These are phyloP conservation scores for Alternaria ethzedia DNA, from an alignment of 2,329 filamentous ascomycete species.

Conservation along the genomic window DNA sequence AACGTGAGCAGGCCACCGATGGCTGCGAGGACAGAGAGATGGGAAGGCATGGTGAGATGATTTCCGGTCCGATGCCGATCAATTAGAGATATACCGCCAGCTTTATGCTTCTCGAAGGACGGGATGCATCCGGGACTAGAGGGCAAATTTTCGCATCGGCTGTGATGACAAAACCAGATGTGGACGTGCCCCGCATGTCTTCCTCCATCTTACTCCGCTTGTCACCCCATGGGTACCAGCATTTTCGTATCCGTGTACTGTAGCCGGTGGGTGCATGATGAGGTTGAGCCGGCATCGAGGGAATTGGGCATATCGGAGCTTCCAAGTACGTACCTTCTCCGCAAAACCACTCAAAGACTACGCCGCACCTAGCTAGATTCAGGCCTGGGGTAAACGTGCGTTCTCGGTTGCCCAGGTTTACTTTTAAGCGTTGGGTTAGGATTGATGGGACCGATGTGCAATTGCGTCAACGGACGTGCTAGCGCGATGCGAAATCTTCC, in stretches of 20 bases:
- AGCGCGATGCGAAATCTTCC: not conserved
- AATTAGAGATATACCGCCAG: not conserved
- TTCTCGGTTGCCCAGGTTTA: not conserved
- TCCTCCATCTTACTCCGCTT: not conserved
- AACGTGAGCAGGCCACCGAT: not conserved
- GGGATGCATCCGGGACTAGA: not conserved
- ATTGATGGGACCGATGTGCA: not conserved
- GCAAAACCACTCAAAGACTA: not conserved
- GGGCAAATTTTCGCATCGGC: not conserved
- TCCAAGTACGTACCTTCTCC: not conserved
- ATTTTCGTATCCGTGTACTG: not conserved
- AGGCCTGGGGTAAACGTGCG: not conserved
- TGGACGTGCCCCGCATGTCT: not conserved
- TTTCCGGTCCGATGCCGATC: not conserved
- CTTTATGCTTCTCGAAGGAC: not conserved
- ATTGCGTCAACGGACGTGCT: not conserved
- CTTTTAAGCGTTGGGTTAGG: not conserved
- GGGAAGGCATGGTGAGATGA: not conserved
- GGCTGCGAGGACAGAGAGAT: constrained; percentile 1
- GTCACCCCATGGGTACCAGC: not conserved
- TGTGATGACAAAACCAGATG: not conserved
- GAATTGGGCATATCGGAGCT: not conserved
- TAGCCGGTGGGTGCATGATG: not conserved
- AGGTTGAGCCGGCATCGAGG: not conserved
- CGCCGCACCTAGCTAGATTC: not conserved